Conservation (phyloP, 352 stramenopile species). For the Peronospora destructor region DNA sequence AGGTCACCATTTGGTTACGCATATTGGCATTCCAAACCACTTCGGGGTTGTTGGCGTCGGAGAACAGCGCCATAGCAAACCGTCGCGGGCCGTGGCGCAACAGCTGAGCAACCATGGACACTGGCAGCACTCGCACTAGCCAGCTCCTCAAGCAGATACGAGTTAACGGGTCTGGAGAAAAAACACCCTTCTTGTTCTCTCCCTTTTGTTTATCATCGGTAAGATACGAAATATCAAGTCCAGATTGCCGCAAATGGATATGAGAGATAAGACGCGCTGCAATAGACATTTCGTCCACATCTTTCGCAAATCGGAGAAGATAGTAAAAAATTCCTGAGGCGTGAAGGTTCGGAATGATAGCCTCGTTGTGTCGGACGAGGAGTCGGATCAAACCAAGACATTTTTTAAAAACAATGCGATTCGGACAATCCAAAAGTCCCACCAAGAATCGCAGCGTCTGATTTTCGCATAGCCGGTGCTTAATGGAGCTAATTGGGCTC, state of each 20-base stretch:
- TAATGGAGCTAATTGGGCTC: slow-evolving; percentile 72
- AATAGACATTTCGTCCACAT: slow-evolving; percentile 80
- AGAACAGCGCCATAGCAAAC: slow-evolving; percentile 76
- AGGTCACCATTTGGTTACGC: slow-evolving; percentile 79
- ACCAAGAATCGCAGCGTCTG: slow-evolving; percentile 77
- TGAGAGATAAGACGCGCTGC: slow-evolving; percentile 71
- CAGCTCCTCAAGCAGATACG: slow-evolving; percentile 79
- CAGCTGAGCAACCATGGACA: slow-evolving; percentile 82
- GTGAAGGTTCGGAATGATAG: slow-evolving; percentile 77
- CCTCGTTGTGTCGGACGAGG: slow-evolving; percentile 78
- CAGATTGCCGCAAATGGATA: slow-evolving; percentile 77
- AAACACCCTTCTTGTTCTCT: slow-evolving; percentile 77
- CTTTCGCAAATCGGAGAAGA: slow-evolving; percentile 66
- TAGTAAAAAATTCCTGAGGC: slow-evolving; percentile 85
- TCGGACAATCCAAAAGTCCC: slow-evolving; percentile 69
- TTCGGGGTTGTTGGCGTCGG: slow-evolving; percentile 79
- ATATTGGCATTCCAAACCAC: slow-evolving; percentile 84
- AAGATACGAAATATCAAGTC: slow-evolving; percentile 49
- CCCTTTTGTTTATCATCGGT: slow-evolving; percentile 66
- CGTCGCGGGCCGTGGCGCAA: slow-evolving; percentile 66
- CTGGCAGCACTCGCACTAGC: slow-evolving; percentile 73
- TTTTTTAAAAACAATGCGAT: slow-evolving; percentile 82
- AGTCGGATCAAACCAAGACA: slow-evolving; percentile 73
- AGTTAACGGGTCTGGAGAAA: slow-evolving; percentile 71
- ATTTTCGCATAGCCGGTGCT: slow-evolving; percentile 64